These are phyloP conservation scores for Fusarium poae DNA, from an alignment of 2,329 filamentous ascomycete genomes.

Conservation along the genomic window DNA sequence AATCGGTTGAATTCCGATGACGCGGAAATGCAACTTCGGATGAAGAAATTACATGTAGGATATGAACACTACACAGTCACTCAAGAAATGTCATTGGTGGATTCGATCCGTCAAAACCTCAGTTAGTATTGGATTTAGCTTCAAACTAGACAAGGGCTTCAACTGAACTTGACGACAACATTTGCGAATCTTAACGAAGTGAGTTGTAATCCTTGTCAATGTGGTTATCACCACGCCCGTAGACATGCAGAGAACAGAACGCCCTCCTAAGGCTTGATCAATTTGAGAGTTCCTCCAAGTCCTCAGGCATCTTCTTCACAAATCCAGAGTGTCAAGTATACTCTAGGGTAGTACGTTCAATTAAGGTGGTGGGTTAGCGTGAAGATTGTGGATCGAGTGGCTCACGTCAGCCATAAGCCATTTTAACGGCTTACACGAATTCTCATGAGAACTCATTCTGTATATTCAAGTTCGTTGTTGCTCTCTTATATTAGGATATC, in stretches of 20 bases:
- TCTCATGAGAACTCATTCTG: conserved; percentile 13
- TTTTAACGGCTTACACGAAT: conserved; percentile 33
- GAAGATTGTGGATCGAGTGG: conserved; percentile 33
- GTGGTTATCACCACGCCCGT: conserved; percentile 15
- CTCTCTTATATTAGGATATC: neutral
- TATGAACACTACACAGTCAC: neutral
- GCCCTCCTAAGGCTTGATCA: no score
- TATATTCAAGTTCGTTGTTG: conserved; percentile 1
- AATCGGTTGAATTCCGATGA: conserved; percentile 16
- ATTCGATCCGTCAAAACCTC: neutral
- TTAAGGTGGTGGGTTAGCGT: conserved; percentile 4
- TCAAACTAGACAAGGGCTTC: neutral
- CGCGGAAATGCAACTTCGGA: conserved; percentile 4
- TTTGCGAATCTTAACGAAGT: conserved; percentile 17
- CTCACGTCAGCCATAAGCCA: conserved; percentile 47
- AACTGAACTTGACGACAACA: conserved; percentile 6
- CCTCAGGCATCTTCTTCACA: neutral
- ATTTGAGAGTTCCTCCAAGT: no score
- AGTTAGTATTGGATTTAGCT: neutral
- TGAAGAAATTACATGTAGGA: conserved; percentile 1
- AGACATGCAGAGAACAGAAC: neutral
- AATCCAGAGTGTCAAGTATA: fast-evolving
- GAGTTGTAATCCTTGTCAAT: neutral
- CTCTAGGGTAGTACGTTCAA: conserved; percentile 18
- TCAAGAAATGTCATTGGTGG: conserved; percentile 10